Evolutionary conservation across 768 basidiomycete species (phyloP), one percentile per base, ranked within the genome.

Genomic region (Pisolithus tinctorius): DNA sequence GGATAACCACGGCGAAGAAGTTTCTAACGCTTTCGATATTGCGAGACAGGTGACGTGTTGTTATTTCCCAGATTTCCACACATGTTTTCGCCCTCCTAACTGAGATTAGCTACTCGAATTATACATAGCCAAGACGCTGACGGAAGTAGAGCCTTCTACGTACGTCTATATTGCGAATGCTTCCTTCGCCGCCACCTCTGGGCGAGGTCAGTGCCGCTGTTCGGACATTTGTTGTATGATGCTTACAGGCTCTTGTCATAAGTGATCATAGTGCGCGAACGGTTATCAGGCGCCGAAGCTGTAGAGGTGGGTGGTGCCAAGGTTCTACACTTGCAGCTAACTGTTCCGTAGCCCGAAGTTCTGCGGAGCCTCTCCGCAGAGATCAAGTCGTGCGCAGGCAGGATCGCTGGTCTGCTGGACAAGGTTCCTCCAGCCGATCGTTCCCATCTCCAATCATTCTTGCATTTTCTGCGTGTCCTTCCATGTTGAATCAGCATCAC

Each of bases 401-500:
- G 70, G 61, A 70, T 81, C 50, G 57, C 49, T 6, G 58, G 57
- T 8, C 14, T 64, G 10, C 55, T 66, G 54, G 72, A 70, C 30
- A 70, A 74, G 50, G 63, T 81, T 45, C 68, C 73, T 27, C 72
- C 69, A 17, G 73, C 74, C n/a, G 78, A 78, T 45, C 61, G 70
- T 43, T 67, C 72, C 48, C 84, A 82, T 49, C 71, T 81, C n/a
- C 71, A 75, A 45, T 80, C 82, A 55, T 86, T 84, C 59, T 61
- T 87, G 49, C 81, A 85, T 60, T 74, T 79, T 17, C 67, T 89
- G 39, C 77, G 80, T 38, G 77, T 91, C 27, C n/a, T 92, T 89
- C 63, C 77, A 88, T 64, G 79, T 78, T 34, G 90, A 93, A 70
- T 73, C 82, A 50, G 73, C 79, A 40, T 76, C 78, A 37, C 75